phyloP scores from a whole-genome alignment of 2,329 filamentous ascomycete species.

The Beauveria medogensis region DNA sequence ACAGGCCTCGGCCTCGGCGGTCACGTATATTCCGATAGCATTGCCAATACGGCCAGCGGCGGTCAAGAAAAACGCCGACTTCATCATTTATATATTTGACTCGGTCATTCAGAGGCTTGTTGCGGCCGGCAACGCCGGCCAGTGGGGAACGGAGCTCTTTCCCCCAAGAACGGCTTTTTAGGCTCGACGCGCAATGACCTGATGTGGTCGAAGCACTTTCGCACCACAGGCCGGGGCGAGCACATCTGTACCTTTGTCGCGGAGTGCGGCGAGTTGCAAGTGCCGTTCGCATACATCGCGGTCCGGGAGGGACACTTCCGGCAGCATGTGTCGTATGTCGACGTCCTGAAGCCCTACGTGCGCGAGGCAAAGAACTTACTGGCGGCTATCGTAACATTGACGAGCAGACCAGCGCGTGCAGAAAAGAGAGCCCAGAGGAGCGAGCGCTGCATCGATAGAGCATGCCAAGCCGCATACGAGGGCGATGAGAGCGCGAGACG shows the following conservation, averaged over 20 bases:
- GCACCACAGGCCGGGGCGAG: conserved; percentile 15
- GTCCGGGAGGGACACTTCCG: conserved; percentile 12
- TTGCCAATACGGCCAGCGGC: conserved; percentile 20
- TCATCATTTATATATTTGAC: conserved; percentile 24
- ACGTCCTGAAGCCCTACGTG: background rate
- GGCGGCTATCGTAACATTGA: conserved; percentile 13
- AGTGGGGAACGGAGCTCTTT: conserved; percentile 22
- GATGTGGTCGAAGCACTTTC: conserved; percentile 19
- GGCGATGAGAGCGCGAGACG: conserved; percentile 10
- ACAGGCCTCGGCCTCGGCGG: background rate
- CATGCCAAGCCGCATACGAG: conserved; percentile 8
- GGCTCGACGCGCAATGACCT: conserved; percentile 17
- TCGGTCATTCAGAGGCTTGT: conserved; percentile 21
- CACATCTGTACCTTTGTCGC: conserved; percentile 21
- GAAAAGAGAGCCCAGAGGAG: conserved; percentile 5
- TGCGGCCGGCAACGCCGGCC: conserved; percentile 19
- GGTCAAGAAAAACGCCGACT: conserved; percentile 17
- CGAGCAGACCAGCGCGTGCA: conserved; percentile 13
- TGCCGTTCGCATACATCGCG: background rate
- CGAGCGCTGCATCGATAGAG: conserved; percentile 11
- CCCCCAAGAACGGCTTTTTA: conserved; percentile 17
- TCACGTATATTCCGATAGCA: background rate
- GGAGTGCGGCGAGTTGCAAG: conserved; percentile 14
- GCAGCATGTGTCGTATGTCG: conserved; percentile 9
- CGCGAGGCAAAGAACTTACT: conserved; percentile 3